Percentiles rank a stretch among this genome's conserved stretches.
Evolutionary conservation across 306 rosid species (phyloP).

Genomic region (Trichosanthes truncata): DNA sequence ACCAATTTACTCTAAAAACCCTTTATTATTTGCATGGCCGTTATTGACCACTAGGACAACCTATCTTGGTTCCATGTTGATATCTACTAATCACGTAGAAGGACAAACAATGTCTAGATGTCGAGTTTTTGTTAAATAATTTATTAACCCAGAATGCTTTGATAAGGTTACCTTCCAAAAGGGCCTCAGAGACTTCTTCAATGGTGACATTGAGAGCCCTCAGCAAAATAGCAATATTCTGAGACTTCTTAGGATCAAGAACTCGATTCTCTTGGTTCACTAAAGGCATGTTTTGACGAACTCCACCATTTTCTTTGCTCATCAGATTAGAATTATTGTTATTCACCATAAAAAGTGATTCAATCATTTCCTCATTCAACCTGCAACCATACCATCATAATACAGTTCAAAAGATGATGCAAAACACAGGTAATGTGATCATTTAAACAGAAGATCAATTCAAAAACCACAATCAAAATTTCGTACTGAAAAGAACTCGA

Average conservation of each 20-base stretch:
- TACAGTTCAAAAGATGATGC: neutral
- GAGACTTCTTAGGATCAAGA: conserved; percentile 92
- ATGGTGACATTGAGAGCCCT: conserved; percentile 82
- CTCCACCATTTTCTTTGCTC: conserved; percentile 35
- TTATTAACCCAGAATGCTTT: too few species aligned
- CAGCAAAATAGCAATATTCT: conserved; percentile 77
- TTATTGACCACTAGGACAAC: too few species aligned
- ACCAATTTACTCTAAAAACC: too few species aligned
- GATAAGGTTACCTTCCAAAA: conserved; percentile 54
- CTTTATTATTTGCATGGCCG: too few species aligned
- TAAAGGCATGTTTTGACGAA: conserved; percentile 29
- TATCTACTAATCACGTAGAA: neutral
- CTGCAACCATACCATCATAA: conserved; percentile 27
- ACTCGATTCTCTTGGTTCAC: conserved; percentile 53
- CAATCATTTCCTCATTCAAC: conserved; percentile 91
- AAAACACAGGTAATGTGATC: neutral
- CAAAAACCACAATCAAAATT: neutral
- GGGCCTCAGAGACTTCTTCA: conserved; percentile 90
- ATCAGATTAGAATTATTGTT: conserved; percentile 23
- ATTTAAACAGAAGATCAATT: neutral
- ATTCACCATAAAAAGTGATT: conserved; percentile 66
- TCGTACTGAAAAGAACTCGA: conserved; percentile 87
- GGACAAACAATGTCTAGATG: too few species aligned
- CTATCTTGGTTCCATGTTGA: too few species aligned
- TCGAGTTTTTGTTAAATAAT: neutral